Percentiles rank a stretch among this genome's conserved stretches.
Evolutionary conservation across 371 early-diverging fungal genomes (phyloP).

Genomic region (Syncephalastrum sp.): DNA sequence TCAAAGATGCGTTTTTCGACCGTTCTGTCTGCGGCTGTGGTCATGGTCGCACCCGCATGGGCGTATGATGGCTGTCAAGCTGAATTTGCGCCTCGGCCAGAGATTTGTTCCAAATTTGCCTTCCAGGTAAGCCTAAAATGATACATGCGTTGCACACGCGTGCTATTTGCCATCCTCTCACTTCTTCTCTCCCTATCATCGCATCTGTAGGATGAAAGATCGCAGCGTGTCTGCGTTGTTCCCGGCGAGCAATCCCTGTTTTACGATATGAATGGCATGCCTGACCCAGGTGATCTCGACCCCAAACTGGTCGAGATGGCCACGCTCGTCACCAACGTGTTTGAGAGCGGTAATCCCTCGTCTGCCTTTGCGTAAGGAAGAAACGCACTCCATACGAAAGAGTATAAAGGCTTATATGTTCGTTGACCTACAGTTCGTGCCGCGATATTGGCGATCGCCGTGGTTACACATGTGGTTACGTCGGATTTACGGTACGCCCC

Average conservation of each 20-base stretch:
- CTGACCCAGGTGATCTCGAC: constrained; percentile 15
- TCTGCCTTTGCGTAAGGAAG: constrained; percentile 36
- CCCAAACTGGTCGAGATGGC: constrained; percentile 19
- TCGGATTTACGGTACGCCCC: constrained; percentile 46
- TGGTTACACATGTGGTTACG: constrained; percentile 48
- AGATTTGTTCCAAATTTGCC: constrained; percentile 6
- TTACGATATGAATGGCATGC: constrained; percentile 27
- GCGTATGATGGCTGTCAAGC: constrained; percentile 6
- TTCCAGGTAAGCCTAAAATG: background rate
- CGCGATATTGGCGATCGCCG: constrained; percentile 36
- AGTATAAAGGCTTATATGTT: too few species aligned
- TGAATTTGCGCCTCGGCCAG: constrained; percentile 1
- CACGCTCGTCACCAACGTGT: constrained; percentile 40
- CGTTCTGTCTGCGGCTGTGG: too few species aligned
- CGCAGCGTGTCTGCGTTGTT: constrained; percentile 17
- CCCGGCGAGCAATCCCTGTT: constrained; percentile 28
- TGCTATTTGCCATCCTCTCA: too few species aligned
- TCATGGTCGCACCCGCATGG: too few species aligned
- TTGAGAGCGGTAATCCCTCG: constrained; percentile 32
- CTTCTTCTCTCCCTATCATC: background rate
- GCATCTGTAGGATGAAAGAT: constrained; percentile 3
- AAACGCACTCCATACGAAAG: background rate
- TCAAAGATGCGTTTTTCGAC: too few species aligned
- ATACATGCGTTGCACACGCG: too few species aligned
- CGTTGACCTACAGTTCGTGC: constrained; percentile 18